Base-by-base conservation (phyloP, 176 grass and related monocot species). In the Cenchrus americanus region DNA sequence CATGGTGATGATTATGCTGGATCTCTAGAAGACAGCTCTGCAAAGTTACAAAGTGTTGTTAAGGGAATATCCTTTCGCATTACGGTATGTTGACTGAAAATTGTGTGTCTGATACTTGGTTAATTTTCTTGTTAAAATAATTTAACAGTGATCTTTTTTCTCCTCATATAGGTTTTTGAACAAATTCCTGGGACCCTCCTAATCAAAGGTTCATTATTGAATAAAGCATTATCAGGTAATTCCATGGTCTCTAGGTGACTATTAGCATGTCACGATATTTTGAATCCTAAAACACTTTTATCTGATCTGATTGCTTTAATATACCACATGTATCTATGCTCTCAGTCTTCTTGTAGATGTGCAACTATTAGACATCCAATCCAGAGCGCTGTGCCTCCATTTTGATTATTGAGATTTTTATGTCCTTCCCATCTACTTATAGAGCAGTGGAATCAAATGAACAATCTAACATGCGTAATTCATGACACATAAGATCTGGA, bases 141-240 rank as follows among this genome's bases (percentile, higher is more conserved):
- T 46, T 58, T 72, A 21, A 66, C 0, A 0, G 3, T 27, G 6
- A 58, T 64, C 47, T 12, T 86, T 80, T 37, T 4, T 54, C 60
- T 80, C 15, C 40, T 46, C 6, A 8, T 81, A 14, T 86, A 98
- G 96, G 91, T 98, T n/a, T 98, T 95, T 86, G 96, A 98, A 68
- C 96, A 98, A 86, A 92, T 86, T 82, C 96, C 91, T 17, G 96
- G 96, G 30, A 94, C 91, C 70, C 83, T 94, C 46, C 26, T 98
- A 83, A 71, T 98, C 53, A 94, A 8, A 87, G 89, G 93, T 73
- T 92, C 91, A 75, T 70, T 92, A 47, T 63, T 94, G 80, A 90
- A 90, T 61, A 98, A 95, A 89, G 81, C 81, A 63, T 21, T 85
- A 54, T 89, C 87, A 88, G 91, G 91, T 97, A 91, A 27, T 0